phyloP scores from a whole-genome alignment of 768 basidiomycete species.

The Panaeolus cyanescens region DNA sequence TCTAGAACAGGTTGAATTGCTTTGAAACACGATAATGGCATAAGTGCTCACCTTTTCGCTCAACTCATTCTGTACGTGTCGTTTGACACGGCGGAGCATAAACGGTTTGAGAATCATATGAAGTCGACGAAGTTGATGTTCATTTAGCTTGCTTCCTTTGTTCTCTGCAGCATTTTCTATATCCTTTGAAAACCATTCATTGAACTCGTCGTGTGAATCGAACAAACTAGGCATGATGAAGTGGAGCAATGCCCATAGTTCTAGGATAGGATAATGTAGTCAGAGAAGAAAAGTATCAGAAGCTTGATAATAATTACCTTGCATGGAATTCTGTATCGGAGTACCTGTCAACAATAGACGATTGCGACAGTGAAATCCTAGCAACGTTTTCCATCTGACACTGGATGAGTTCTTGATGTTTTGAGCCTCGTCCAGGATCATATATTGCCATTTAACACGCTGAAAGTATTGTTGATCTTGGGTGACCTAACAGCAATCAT shows the following conservation, averaged over 20 bases:
- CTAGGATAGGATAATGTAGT: conserved; percentile 42
- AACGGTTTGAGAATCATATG: conserved; percentile 99
- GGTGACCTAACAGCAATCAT: conserved; percentile 59
- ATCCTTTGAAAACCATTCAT: conserved; percentile 99
- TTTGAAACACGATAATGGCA: too few species aligned
- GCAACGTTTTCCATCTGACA: conserved; percentile 95
- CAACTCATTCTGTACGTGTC: conserved; percentile 98
- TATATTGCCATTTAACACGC: conserved; percentile 98
- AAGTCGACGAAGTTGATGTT: conserved; percentile 90
- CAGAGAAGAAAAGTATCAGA: conserved; percentile 4
- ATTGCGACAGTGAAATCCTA: conserved; percentile 96
- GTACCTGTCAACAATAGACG: conserved; percentile 94
- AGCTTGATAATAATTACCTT: conserved; percentile 55
- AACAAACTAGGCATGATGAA: conserved; percentile 99
- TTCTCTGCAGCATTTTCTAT: conserved; percentile 95
- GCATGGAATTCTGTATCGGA: conserved; percentile 99
- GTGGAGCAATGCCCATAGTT: conserved; percentile 97
- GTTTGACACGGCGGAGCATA: conserved; percentile 96
- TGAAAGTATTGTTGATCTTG: conserved; percentile 99
- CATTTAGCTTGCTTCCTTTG: conserved; percentile 88
- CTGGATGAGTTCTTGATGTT: conserved; percentile 98
- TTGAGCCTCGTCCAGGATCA: conserved; percentile 99
- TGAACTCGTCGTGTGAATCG: conserved; percentile 99
- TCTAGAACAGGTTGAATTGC: too few species aligned
- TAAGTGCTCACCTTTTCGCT: conserved; percentile 82